phyloP scores from a whole-genome alignment of 805 yeast species.

The Barnettozyma sp. region DNA sequence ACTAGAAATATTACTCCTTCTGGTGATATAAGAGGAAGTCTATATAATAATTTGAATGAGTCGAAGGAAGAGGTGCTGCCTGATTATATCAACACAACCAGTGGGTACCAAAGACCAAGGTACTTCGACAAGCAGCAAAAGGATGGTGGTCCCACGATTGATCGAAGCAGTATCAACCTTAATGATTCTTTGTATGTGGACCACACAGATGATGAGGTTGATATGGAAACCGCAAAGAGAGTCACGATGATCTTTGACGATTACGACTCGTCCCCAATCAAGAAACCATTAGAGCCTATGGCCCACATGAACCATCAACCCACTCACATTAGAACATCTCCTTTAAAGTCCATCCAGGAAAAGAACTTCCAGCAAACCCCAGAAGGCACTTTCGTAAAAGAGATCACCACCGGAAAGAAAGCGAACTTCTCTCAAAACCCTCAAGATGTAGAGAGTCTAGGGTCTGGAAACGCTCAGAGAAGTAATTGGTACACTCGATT shows the following conservation, averaged over 20 bases:
- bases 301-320: too few species aligned
- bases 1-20: conserved; percentile 10
- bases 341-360: conserved; percentile 21
- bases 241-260: conserved; percentile 26
- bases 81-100: conserved; percentile 6
- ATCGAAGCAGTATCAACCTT: conserved; percentile 15
- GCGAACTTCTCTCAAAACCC: conserved; percentile 12
- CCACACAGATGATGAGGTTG: conserved; percentile 21
- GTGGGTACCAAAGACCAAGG: conserved; percentile 15
- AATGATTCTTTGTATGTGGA: conserved; percentile 24
- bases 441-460: conserved; percentile 6
- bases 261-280: conserved; percentile 4
- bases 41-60: conserved; percentile 19
- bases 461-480: conserved; percentile 23
- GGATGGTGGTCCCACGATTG: conserved; percentile 14
- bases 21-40: conserved; percentile 20
- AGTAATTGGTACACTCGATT: conserved; percentile 35
- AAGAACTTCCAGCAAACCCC: conserved; percentile 13
- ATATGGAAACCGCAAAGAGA: conserved; percentile 20
- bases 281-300: conserved; percentile 2
- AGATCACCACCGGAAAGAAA: conserved; percentile 15
- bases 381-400: conserved; percentile 18
- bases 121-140: conserved; percentile 8
- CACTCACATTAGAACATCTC: conserved; percentile 16
- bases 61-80: conserved; percentile 14